Conservation (phyloP, 176 grass and related monocot species). For the Carex pumila region DNA sequence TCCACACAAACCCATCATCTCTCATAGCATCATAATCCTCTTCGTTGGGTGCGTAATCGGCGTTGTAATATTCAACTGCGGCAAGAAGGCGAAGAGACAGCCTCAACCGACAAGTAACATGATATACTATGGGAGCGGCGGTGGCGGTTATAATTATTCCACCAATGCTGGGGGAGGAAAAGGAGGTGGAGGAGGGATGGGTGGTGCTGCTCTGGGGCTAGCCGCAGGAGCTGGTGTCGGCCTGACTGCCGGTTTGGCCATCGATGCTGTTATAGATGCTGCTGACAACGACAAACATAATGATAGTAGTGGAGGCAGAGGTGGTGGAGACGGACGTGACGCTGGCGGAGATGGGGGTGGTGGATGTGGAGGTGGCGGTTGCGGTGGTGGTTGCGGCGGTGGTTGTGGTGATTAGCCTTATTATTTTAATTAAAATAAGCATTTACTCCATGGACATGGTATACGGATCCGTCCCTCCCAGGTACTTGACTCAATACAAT, state of each 20-base stretch:
- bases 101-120: background rate
- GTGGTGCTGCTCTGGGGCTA: background rate
- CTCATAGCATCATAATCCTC: background rate
- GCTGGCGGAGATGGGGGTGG: background rate
- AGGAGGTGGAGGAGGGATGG: background rate
- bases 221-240: conserved; percentile 4
- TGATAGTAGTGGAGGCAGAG: background rate
- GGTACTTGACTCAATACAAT: no score
- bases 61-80: conserved; percentile 15
- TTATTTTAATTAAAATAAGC: background rate
- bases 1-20: background rate
- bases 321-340: background rate
- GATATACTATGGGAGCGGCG: background rate
- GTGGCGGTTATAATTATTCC: background rate
- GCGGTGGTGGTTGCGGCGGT: background rate
- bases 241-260: background rate
- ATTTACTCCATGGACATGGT: background rate
- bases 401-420: background rate
- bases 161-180: background rate
- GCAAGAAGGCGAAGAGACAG: background rate
- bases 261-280: background rate
- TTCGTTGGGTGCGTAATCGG: background rate
- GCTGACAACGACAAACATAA: background rate
- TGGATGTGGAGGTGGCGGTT: background rate
- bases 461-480: no score